Percentiles rank a stretch among this genome's conserved stretches.
These are phyloP conservation scores for Cercospora sojina DNA, from an alignment of 2,329 filamentous ascomycete genomes.

Conservation along the genomic window DNA sequence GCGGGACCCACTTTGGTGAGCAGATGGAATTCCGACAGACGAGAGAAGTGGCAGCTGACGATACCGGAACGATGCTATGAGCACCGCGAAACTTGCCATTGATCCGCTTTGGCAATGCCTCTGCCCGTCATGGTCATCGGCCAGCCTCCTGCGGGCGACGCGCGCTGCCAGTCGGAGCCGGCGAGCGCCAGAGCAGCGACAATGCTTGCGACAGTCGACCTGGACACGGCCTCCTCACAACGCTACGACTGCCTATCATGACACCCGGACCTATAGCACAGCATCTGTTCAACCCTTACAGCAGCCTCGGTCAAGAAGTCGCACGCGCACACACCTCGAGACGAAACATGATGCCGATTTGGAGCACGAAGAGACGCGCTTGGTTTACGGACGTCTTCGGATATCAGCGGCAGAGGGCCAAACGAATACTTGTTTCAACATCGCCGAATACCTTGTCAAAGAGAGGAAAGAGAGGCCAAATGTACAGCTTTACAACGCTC, in stretches of 20 bases:
- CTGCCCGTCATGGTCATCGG: constrained; percentile 51
- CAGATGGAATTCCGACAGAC: neutral
- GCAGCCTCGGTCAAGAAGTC: neutral
- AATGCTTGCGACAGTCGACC: constrained; percentile 23
- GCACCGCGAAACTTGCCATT: constrained; percentile 39
- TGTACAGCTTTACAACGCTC: constrained; percentile 66
- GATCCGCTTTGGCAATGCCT: constrained; percentile 66
- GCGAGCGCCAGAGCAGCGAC: constrained; percentile 11
- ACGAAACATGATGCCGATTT: constrained; percentile 4
- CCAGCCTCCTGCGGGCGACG: neutral
- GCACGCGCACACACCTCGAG: neutral
- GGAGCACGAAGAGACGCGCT: constrained; percentile 26
- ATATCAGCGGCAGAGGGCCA: constrained; percentile 42
- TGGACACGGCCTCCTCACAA: neutral
- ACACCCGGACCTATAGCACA: neutral
- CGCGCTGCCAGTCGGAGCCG: constrained; percentile 16
- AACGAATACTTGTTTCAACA: constrained; percentile 42
- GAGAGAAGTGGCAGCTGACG: neutral
- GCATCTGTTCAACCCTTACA: no score
- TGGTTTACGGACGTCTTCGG: constrained; percentile 53
- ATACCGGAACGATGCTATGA: constrained; percentile 32
- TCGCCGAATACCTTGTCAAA: constrained; percentile 61
- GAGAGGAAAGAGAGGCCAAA: constrained; percentile 57
- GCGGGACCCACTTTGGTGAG: neutral
- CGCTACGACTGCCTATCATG: neutral